Evolutionary conservation across 768 basidiomycete species (phyloP).

Genomic region (Mycena haematopus): DNA sequence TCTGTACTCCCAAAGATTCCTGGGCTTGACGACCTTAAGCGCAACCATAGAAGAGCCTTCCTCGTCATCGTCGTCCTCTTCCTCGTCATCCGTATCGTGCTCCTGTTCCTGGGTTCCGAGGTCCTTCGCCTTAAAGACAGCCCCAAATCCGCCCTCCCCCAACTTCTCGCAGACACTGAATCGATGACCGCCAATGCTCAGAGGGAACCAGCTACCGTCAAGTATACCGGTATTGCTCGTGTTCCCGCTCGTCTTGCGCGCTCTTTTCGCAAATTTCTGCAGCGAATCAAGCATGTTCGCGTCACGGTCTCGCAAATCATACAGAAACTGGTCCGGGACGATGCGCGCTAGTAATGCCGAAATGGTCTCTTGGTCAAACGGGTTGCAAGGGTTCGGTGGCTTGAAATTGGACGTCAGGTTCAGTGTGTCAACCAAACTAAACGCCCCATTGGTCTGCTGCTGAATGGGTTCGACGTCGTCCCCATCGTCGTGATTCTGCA

Average conservation of each 20-base stretch:
- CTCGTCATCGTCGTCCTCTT: slow-evolving; percentile 58
- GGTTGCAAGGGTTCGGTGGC: slow-evolving; percentile 88
- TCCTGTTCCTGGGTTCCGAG: slow-evolving; percentile 53
- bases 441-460: slow-evolving; percentile 46
- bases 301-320: slow-evolving; percentile 61
- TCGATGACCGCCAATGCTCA: slow-evolving; percentile 67
- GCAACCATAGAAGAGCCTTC: slow-evolving; percentile 70
- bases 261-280: slow-evolving; percentile 71
- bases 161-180: slow-evolving; percentile 86
- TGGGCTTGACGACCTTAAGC: slow-evolving; percentile 89
- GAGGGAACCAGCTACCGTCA: slow-evolving; percentile 49
- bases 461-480: slow-evolving; percentile 39
- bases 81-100: slow-evolving; percentile 59
- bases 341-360: slow-evolving; percentile 68
- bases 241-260: slow-evolving; percentile 49
- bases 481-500: slow-evolving; percentile 44
- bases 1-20: slow-evolving; percentile 92
- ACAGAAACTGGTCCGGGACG: slow-evolving; percentile 64
- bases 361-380: slow-evolving; percentile 73
- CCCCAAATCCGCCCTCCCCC: slow-evolving; percentile 96
- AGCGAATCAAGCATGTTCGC: slow-evolving; percentile 69
- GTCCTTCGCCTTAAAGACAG: slow-evolving; percentile 87
- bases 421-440: slow-evolving; percentile 71
- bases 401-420: slow-evolving; percentile 67
- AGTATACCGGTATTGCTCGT: slow-evolving; percentile 43